Conservation (phyloP, 1,139 yeast species). For the Arxiozyma bovina region DNA sequence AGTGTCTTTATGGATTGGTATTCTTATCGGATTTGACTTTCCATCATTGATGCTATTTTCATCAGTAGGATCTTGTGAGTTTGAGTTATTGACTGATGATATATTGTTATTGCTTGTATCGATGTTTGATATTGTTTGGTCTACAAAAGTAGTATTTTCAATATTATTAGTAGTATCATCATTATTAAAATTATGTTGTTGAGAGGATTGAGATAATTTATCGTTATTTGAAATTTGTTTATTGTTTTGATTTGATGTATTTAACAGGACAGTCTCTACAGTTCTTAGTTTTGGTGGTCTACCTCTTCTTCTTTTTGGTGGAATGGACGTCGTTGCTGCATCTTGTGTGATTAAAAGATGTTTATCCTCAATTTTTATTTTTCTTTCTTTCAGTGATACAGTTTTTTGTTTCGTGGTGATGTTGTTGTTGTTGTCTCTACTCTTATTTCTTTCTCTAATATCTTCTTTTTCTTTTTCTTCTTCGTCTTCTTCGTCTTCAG, state of each 20-base stretch:
- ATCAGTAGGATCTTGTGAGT: background rate
- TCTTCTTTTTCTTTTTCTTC: background rate
- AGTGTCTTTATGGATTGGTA: background rate
- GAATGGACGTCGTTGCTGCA: slow-evolving; percentile 1
- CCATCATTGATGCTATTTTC: background rate
- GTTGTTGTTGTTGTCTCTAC: background rate
- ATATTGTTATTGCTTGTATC: background rate
- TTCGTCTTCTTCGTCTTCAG: background rate
- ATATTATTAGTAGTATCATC: background rate
- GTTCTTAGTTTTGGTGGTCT: slow-evolving; percentile 30
- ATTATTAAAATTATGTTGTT: background rate
- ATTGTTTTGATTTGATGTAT: slow-evolving; percentile 3
- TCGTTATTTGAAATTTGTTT: background rate
- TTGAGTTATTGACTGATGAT: background rate
- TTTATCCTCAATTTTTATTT: background rate
- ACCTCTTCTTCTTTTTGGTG: slow-evolving; percentile 24
- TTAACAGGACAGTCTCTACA: slow-evolving; percentile 18
- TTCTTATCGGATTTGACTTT: too few species aligned
- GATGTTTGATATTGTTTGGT: background rate
- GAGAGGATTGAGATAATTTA: background rate
- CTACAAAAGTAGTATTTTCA: background rate
- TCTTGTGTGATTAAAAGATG: background rate
- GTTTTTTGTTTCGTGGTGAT: background rate
- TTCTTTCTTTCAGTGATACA: background rate
- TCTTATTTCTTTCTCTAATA: background rate